These are phyloP conservation scores for Mortierella sp. DNA, from an alignment of 371 early-diverging fungal species.

Conservation along the genomic window DNA sequence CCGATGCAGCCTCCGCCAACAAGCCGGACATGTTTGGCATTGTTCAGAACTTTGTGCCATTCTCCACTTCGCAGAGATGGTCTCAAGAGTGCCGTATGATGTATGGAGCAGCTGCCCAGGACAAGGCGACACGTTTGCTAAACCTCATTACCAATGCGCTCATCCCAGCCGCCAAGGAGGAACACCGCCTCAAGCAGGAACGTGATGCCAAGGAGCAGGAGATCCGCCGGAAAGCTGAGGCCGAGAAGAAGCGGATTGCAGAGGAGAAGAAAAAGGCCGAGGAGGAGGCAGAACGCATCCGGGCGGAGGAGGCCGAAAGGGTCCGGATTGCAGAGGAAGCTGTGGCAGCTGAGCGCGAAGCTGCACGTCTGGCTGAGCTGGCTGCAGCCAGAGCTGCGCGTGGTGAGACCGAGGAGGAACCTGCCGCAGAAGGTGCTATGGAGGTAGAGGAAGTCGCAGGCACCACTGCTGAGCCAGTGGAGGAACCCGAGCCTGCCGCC, in stretches of 20 bases:
- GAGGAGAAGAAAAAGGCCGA: conserved; percentile 68
- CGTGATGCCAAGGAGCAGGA: conserved; percentile 68
- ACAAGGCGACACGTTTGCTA: conserved; percentile 71
- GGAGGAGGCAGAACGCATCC: conserved; percentile 61
- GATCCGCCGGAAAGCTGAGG: conserved; percentile 69
- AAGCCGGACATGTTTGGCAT: conserved; percentile 63
- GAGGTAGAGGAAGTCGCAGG: conserved; percentile 60
- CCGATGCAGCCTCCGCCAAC: conserved; percentile 20
- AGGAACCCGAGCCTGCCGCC: conserved; percentile 55
- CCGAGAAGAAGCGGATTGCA: conserved; percentile 61
- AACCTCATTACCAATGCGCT: conserved; percentile 79
- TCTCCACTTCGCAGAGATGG: conserved; percentile 89
- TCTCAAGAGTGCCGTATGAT: conserved; percentile 88
- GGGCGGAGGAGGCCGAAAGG: conserved; percentile 52
- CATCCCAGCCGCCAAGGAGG: conserved; percentile 82
- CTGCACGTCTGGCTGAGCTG: conserved; percentile 32
- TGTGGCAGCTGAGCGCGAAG: conserved; percentile 29
- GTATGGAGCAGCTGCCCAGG: conserved; percentile 74
- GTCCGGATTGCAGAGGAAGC: conserved; percentile 48
- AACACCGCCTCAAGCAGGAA: conserved; percentile 59
- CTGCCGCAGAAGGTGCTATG: conserved; percentile 56
- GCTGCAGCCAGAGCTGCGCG: conserved; percentile 46
- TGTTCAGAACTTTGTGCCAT: conserved; percentile 79
- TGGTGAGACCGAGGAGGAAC: conserved; percentile 50
- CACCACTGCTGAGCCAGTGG: conserved; percentile 34